phyloP scores from a whole-genome alignment of 2,329 filamentous ascomycete species.

The Stagonosporopsis tanaceti region DNA sequence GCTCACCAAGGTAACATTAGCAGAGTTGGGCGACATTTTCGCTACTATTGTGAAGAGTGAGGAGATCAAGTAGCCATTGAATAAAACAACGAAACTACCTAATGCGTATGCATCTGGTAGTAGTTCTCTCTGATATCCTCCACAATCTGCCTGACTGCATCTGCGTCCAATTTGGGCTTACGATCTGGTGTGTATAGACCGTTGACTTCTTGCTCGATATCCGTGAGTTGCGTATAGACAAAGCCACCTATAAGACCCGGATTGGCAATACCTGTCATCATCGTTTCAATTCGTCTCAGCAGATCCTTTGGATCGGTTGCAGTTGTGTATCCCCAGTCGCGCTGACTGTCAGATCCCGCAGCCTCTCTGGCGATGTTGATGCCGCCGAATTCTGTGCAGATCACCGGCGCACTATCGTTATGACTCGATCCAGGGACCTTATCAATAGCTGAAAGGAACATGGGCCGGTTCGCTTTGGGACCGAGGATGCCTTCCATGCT shows the following conservation, averaged over 20 bases:
- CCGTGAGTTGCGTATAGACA: conserved; percentile 71
- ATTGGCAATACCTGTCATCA: conserved; percentile 66
- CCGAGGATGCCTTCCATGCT: conserved; percentile 63
- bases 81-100: neutral
- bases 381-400: conserved; percentile 74
- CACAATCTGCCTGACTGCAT: conserved; percentile 65
- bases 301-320: conserved; percentile 68
- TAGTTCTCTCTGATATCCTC: conserved; percentile 51
- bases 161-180: conserved; percentile 64
- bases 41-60: conserved; percentile 63
- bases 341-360: conserved; percentile 55
- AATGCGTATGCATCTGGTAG: conserved; percentile 26
- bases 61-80: conserved; percentile 48
- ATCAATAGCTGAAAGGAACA: conserved; percentile 62
- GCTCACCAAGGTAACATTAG: conserved; percentile 56
- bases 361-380: conserved; percentile 67
- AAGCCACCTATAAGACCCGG: conserved; percentile 67
- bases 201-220: conserved; percentile 74
- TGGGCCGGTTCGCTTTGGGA: conserved; percentile 59
- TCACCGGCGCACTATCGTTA: conserved; percentile 63
- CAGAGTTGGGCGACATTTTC: conserved; percentile 68
- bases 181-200: conserved; percentile 71
- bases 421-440: conserved; percentile 59
- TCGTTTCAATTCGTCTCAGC: conserved; percentile 64
- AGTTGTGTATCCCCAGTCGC: conserved; percentile 72